phyloP scores from a whole-genome alignment of 2,329 filamentous ascomycete species.

The Cercospora beticola region DNA sequence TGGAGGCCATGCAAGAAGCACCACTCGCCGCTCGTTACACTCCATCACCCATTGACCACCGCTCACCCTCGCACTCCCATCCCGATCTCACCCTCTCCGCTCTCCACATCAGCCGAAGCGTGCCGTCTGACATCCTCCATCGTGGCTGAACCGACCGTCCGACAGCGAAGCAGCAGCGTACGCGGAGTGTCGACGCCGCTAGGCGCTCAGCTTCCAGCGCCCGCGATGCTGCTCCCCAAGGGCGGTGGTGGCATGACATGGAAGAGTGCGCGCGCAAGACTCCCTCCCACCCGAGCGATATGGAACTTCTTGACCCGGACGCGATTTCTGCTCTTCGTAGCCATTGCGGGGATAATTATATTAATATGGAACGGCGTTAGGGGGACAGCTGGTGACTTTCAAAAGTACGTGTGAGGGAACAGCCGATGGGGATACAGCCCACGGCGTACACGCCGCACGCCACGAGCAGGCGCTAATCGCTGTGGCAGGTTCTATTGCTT shows the following conservation, averaged over 20 bases:
- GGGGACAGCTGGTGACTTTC: slow-evolving; percentile 79
- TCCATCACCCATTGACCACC: slow-evolving; percentile 4
- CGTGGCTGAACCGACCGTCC: slow-evolving; percentile 21
- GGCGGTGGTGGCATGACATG: slow-evolving; percentile 85
- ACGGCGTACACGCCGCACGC: background rate
- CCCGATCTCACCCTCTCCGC: background rate
- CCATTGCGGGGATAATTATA: slow-evolving; percentile 67
- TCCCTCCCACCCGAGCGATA: slow-evolving; percentile 72
- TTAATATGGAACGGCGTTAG: slow-evolving; percentile 86
- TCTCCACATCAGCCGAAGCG: background rate
- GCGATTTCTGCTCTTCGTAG: slow-evolving; percentile 72
- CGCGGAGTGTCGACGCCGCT: slow-evolving; percentile 17
- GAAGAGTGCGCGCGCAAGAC: slow-evolving; percentile 79
- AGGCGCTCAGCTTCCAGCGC: slow-evolving; percentile 15
- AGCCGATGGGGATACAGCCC: background rate
- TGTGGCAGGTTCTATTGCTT: slow-evolving; percentile 86
- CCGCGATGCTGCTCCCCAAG: slow-evolving; percentile 81
- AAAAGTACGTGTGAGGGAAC: slow-evolving; percentile 63
- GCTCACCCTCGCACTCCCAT: slow-evolving; percentile 7
- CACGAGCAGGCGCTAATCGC: slow-evolving; percentile 29
- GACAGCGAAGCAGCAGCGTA: slow-evolving; percentile 22
- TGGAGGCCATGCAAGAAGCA: background rate
- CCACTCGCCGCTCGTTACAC: slow-evolving; percentile 12
- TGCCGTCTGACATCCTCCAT: slow-evolving; percentile 5
- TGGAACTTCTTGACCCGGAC: slow-evolving; percentile 68